Percentiles rank a stretch among this genome's conserved stretches.
Conservation (phyloP, 106 monocot species). For the Dendrobium catenatum region DNA sequence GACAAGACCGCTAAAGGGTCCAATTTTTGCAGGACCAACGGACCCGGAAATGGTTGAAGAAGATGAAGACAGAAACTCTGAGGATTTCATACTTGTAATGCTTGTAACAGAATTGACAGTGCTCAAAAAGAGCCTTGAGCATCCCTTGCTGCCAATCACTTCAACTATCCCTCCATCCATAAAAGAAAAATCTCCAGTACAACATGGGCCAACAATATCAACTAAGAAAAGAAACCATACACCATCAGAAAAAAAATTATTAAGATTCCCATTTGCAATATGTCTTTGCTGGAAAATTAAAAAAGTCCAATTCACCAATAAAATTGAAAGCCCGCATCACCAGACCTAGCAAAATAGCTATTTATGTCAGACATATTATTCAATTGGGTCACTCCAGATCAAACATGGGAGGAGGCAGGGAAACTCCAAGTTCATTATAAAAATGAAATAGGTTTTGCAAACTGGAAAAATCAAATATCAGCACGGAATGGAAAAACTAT, state of each 20-base stretch:
- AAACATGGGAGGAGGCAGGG: background rate
- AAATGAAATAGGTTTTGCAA: no score
- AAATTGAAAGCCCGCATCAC: background rate
- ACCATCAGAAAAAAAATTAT: background rate
- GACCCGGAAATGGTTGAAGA: conserved; percentile 15
- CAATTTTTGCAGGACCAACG: background rate
- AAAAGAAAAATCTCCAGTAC: background rate
- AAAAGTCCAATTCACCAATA: background rate
- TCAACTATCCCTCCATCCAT: conserved; percentile 55
- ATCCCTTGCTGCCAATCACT: conserved; percentile 65
- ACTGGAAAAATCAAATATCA: no score
- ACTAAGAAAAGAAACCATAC: background rate
- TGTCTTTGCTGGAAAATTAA: background rate
- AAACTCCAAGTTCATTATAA: no score
- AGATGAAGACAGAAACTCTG: conserved; percentile 35
- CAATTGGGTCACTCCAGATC: background rate
- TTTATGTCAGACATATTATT: background rate
- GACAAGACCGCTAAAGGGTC: conserved; percentile 69
- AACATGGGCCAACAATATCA: background rate
- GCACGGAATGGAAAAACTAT: no score
- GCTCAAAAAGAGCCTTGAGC: conserved; percentile 55
- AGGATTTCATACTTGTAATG: conserved; percentile 17
- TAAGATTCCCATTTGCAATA: background rate
- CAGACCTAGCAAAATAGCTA: background rate
- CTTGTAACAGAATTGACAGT: conserved; percentile 17